Percentiles rank a stretch among this genome's conserved stretches.
Evolutionary conservation across 1,139 yeast genomes (phyloP).

Genomic region (Saccharomyces hybrid): DNA sequence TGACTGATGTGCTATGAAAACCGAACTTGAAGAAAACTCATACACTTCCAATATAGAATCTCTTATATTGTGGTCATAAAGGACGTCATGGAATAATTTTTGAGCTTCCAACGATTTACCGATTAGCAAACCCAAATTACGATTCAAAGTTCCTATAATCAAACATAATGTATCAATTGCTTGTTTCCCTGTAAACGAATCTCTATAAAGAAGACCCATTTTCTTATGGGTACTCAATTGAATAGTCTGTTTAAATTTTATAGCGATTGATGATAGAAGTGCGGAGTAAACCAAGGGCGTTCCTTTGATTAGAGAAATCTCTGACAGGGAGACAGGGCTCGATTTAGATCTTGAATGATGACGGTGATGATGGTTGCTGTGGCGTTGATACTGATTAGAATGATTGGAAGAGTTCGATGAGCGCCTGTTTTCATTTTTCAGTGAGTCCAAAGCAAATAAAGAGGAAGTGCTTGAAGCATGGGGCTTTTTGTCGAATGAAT

Average conservation of each 20-base stretch:
- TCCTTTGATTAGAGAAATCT: slow-evolving; percentile 13
- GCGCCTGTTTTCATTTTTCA: slow-evolving; percentile 19
- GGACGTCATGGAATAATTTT: slow-evolving; percentile 88
- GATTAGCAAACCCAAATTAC: slow-evolving; percentile 78
- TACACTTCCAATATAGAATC: slow-evolving; percentile 85
- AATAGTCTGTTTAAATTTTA: slow-evolving; percentile 63
- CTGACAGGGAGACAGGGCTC: background rate
- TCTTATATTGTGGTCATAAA: slow-evolving; percentile 85
- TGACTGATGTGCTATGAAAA: slow-evolving; percentile 22
- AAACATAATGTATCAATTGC: slow-evolving; percentile 86
- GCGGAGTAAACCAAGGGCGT: slow-evolving; percentile 65
- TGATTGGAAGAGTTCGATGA: slow-evolving; percentile 6
- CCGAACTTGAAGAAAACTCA: slow-evolving; percentile 58
- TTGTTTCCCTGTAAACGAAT: slow-evolving; percentile 89
- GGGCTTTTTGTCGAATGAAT: slow-evolving; percentile 17
- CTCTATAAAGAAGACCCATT: slow-evolving; percentile 91
- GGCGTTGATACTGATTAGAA: slow-evolving; percentile 2
- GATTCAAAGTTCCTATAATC: slow-evolving; percentile 80
- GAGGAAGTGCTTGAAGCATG: slow-evolving; percentile 10
- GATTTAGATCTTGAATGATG: slow-evolving; percentile 2
- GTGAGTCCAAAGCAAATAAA: slow-evolving; percentile 28
- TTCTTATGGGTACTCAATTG: slow-evolving; percentile 74
- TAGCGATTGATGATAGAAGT: slow-evolving; percentile 75
- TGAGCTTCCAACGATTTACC: slow-evolving; percentile 95
- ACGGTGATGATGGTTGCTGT: slow-evolving; percentile 5